These are phyloP conservation scores for Calocybe cyanea DNA, from an alignment of 768 basidiomycete genomes.

Conservation along the genomic window DNA sequence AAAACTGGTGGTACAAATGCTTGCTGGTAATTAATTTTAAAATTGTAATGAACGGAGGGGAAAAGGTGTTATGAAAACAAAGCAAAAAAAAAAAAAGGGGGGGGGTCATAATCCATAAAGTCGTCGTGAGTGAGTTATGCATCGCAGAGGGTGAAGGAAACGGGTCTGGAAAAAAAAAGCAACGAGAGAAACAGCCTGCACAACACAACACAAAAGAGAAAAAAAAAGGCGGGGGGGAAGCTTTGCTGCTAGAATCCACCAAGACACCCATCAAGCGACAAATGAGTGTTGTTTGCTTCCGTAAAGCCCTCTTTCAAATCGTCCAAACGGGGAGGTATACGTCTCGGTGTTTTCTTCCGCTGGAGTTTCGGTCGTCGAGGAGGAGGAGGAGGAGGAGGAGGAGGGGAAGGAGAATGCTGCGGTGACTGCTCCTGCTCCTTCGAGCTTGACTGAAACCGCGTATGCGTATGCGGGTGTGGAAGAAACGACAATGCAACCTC, in stretches of 20 bases:
- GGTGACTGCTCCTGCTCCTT: neutral
- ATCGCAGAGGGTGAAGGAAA: too few relatives aligned
- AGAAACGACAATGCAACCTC: conserved; percentile 13
- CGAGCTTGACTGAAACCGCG: conserved; percentile 1
- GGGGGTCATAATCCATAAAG: too few relatives aligned
- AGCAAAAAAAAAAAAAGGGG: too few relatives aligned
- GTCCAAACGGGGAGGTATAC: conserved; percentile 3
- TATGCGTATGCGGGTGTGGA: conserved; percentile 10
- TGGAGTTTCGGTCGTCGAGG: conserved; percentile 4
- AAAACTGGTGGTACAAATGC: too few relatives aligned
- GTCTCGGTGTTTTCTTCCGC: conserved; percentile 9
- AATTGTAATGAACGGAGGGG: too few relatives aligned
- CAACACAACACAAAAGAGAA: too few relatives aligned
- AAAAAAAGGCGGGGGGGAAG: too few relatives aligned
- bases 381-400: neutral
- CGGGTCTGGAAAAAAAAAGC: too few relatives aligned
- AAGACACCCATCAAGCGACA: conserved; percentile 24
- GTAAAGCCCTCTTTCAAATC: conserved; percentile 12
- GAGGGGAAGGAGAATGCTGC: neutral
- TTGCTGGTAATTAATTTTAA: too few relatives aligned
- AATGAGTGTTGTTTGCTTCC: conserved; percentile 5
- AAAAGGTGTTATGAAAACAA: too few relatives aligned
- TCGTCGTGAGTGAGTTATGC: too few relatives aligned
- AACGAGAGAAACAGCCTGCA: too few relatives aligned
- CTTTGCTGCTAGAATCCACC: conserved; percentile 24